These are phyloP conservation scores for Puccinia sorghi DNA, from an alignment of 1,284 basidiomycete species.

Conservation along the genomic window DNA sequence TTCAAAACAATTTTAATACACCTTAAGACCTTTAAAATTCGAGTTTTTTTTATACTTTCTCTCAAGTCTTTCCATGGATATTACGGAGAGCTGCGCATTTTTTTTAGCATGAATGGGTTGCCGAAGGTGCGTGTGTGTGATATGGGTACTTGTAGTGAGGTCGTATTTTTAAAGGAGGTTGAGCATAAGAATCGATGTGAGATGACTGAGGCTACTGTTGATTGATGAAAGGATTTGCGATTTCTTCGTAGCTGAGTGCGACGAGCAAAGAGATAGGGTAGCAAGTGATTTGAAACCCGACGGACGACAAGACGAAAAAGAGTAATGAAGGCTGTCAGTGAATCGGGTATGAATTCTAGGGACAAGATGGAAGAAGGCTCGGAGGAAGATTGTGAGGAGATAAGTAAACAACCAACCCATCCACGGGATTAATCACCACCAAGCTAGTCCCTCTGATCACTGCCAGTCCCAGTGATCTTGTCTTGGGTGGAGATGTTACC, in stretches of 20 bases:
- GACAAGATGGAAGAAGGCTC: too few species aligned
- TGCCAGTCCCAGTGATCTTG: conserved; percentile 74
- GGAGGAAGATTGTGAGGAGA: too few species aligned
- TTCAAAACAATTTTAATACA: too few species aligned
- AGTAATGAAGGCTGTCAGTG: conserved; percentile 9
- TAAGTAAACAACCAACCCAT: conserved; percentile 67
- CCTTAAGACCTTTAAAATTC: too few species aligned
- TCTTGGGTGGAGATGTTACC: conserved; percentile 58
- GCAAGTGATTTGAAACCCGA: too few species aligned
- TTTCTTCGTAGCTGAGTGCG: conserved; percentile 52
- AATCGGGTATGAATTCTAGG: too few species aligned
- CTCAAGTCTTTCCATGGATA: too few species aligned
- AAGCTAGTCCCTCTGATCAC: conserved; percentile 90
- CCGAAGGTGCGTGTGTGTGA: too few species aligned
- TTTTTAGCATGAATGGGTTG: too few species aligned
- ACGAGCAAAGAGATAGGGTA: neutral
- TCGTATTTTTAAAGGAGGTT: neutral
- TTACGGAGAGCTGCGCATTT: too few species aligned
- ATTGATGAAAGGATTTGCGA: conserved; percentile 52
- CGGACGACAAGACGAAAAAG: too few species aligned
- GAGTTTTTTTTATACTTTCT: too few species aligned
- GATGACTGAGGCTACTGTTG: conserved; percentile 32
- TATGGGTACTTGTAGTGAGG: neutral
- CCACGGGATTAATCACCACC: conserved; percentile 85
- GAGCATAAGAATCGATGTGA: neutral